Conservation (phyloP, 495 filamentous ascomycete species). For the Trypethelium eluteriae region DNA sequence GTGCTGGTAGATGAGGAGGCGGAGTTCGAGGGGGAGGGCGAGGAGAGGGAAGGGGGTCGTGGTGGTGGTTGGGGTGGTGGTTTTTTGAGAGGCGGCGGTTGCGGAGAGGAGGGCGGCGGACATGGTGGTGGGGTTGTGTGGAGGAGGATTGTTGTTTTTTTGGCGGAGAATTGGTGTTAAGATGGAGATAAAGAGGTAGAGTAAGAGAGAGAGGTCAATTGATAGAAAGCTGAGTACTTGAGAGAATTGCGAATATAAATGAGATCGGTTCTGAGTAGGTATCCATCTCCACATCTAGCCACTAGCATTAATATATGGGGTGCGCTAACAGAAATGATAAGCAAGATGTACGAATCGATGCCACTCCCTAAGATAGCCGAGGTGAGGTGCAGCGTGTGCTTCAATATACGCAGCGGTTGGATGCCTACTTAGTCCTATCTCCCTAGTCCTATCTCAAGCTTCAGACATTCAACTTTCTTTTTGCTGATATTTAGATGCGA, state of each 20-base stretch:
- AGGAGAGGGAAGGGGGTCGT: constrained; percentile 2
- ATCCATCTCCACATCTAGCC: not conserved
- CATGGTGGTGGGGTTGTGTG: not conserved
- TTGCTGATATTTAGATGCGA: no score
- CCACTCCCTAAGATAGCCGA: no score
- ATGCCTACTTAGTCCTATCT: no score
- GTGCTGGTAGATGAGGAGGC: constrained; percentile 7
- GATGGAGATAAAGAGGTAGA: not conserved
- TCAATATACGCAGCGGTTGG: no score
- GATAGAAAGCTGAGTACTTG: not conserved
- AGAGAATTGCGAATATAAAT: not conserved
- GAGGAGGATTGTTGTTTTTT: not conserved
- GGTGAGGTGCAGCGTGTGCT: no score
- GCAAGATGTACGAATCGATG: no score
- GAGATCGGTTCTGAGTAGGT: not conserved
- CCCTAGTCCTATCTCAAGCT: no score
- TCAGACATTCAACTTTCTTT: no score
- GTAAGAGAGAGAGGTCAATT: not conserved
- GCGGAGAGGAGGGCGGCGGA: not conserved
- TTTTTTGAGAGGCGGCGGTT: not conserved
- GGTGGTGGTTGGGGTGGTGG: not conserved
- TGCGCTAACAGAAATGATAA: not conserved
- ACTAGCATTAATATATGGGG: not conserved
- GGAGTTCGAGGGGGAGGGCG: not conserved
- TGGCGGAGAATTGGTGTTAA: not conserved